A percentile compares a stretch with the other conserved stretches of the same genome.
phyloP scores from a whole-genome alignment of 805 yeast species.

The Kodamaea kakaduensis region DNA sequence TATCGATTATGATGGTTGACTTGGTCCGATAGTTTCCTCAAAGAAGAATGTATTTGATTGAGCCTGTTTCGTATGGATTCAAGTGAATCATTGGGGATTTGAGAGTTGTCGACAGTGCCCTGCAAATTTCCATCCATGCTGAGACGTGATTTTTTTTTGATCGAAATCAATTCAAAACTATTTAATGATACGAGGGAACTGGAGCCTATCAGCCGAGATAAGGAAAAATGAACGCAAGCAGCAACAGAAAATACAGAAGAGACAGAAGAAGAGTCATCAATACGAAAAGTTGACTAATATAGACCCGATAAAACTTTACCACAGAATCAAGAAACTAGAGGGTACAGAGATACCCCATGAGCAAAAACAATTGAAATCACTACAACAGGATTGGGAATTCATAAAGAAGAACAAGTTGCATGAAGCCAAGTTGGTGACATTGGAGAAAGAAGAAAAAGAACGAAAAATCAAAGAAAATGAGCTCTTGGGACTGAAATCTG shows the following conservation, averaged over 20 bases:
- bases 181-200: slow-evolving; percentile 23
- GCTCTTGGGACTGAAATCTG: slow-evolving; percentile 45
- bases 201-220: slow-evolving; percentile 37
- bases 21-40: slow-evolving; percentile 36
- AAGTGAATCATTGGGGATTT: slow-evolving; percentile 34
- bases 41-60: slow-evolving; percentile 40
- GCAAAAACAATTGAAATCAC: slow-evolving; percentile 18
- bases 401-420: slow-evolving; percentile 33
- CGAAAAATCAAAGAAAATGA: slow-evolving; percentile 18
- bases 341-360: slow-evolving; percentile 15
- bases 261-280: slow-evolving; percentile 31
- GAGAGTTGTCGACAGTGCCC: slow-evolving; percentile 11
- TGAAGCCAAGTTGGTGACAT: slow-evolving; percentile 22
- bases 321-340: slow-evolving; percentile 30
- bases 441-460: slow-evolving; percentile 17
- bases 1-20: slow-evolving; percentile 33
- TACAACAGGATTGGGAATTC: slow-evolving; percentile 40
- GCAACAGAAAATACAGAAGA: slow-evolving; percentile 32
- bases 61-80: slow-evolving; percentile 39
- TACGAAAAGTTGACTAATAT: slow-evolving; percentile 22
- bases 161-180: background rate
- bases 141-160: slow-evolving; percentile 4
- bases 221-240: slow-evolving; percentile 33
- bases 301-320: slow-evolving; percentile 34
- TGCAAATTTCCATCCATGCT: slow-evolving; percentile 6